phyloP scores from a whole-genome alignment of 169 alveolate species.

The Plasmodium ovale region DNA sequence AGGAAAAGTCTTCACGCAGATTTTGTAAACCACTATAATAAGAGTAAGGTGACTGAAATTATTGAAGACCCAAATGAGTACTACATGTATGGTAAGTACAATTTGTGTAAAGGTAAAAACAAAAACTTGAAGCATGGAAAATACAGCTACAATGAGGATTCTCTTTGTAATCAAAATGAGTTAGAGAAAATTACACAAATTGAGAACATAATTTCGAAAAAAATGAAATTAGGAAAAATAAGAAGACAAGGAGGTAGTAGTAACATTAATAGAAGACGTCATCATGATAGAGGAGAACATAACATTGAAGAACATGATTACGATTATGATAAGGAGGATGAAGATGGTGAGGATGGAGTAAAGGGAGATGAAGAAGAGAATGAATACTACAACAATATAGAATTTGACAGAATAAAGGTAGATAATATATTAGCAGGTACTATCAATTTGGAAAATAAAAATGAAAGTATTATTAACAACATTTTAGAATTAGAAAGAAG shows the following conservation, averaged over 20 bases:
- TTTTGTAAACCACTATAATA: not conserved
- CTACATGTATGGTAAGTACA: constrained; percentile 10
- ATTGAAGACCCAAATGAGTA: constrained; percentile 5
- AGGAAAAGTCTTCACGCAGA: not conserved
- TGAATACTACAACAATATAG: constrained; percentile 23
- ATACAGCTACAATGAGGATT: not conserved
- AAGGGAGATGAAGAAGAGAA: constrained; percentile 8
- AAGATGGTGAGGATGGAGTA: not conserved
- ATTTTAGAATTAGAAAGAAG: constrained; percentile 71
- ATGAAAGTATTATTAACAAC: constrained; percentile 36
- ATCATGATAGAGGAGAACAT: too few species aligned
- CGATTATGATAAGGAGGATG: not conserved
- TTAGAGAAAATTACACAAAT: constrained; percentile 50
- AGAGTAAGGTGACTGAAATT: not conserved
- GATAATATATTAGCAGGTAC: constrained; percentile 32
- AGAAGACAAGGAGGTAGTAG: not conserved
- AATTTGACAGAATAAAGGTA: constrained; percentile 17
- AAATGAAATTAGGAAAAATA: constrained; percentile 27
- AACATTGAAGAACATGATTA: too few species aligned
- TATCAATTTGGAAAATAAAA: constrained; percentile 37
- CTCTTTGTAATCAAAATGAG: constrained; percentile 36
- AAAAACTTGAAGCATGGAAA: too few species aligned
- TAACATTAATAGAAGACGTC: too few species aligned
- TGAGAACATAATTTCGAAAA: constrained; percentile 51
- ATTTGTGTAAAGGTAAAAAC: not conserved